phyloP scores from a whole-genome alignment of 116 monocot genomes.

The Iris pallida region DNA sequence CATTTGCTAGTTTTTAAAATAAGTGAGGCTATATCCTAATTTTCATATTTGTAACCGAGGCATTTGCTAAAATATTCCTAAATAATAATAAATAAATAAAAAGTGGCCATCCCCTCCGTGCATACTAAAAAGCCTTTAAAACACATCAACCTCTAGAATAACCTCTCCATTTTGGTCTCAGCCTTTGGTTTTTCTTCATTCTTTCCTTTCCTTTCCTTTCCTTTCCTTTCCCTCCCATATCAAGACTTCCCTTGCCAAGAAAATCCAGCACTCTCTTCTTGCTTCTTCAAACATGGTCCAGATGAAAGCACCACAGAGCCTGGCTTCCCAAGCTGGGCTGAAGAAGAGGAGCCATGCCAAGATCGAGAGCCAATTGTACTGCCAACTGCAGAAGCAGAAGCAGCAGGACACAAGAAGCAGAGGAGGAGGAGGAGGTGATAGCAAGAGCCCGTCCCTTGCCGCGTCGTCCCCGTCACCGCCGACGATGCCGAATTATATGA shows the following conservation, averaged over 20 bases:
- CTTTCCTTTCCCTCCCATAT: too few relatives aligned
- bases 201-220: too few relatives aligned
- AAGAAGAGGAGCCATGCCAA: constrained; percentile 9
- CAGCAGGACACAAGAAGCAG: constrained; percentile 25
- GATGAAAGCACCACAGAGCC: constrained; percentile 41
- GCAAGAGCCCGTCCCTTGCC: constrained; percentile 21
- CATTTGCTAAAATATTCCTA: too few relatives aligned
- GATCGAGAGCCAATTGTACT: constrained; percentile 6
- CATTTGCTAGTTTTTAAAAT: too few relatives aligned
- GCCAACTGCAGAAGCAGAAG: constrained; percentile 1
- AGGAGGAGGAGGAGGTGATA: constrained; percentile 22
- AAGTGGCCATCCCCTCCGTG: too few relatives aligned
- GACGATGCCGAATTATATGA: constrained; percentile 44
- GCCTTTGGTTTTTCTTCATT: background rate
- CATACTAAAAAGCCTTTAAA: too few relatives aligned
- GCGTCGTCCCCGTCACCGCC: background rate
- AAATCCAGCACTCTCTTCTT: background rate
- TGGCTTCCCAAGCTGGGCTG: background rate
- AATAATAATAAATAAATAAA: too few relatives aligned
- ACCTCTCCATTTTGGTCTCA: background rate
- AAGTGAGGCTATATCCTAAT: too few relatives aligned
- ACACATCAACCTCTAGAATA: too few relatives aligned
- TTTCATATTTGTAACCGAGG: too few relatives aligned
- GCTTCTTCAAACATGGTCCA: constrained; percentile 65
- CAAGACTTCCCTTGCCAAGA: too few relatives aligned